Percentiles rank a stretch among this genome's conserved stretches.
Evolutionary conservation across 192 early-diverging fungal species (phyloP).

Genomic region (Backusella psychrophila): DNA sequence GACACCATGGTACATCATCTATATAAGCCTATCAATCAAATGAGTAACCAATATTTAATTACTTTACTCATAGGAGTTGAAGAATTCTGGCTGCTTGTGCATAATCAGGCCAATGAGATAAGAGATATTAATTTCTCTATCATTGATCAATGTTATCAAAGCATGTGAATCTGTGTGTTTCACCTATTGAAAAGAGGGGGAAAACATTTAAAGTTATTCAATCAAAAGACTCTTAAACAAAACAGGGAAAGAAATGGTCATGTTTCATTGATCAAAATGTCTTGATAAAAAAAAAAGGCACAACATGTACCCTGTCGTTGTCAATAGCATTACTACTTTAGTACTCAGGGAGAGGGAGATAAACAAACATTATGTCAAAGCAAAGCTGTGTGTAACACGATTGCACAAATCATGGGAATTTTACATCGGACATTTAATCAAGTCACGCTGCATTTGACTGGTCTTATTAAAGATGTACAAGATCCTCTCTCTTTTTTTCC

Average conservation of each 20-base stretch:
- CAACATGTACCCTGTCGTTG: no score
- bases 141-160: no score
- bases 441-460: background rate
- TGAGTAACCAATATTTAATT: no score
- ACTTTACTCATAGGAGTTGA: no score
- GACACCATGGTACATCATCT: no score
- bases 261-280: background rate
- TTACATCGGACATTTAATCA: background rate
- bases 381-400: background rate
- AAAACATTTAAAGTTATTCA: background rate
- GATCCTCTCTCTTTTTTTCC: background rate
- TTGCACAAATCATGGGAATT: background rate
- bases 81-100: no score
- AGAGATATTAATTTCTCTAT: no score
- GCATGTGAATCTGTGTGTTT: background rate
- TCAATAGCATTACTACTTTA: background rate
- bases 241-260: background rate
- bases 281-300: background rate
- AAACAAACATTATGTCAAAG: background rate
- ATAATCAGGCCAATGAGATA: no score
- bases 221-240: background rate
- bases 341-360: background rate
- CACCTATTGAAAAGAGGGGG: background rate
- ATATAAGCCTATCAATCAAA: no score
- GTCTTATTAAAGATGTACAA: background rate